Evolutionary conservation across 345 rosid genomes (phyloP).

Genomic region (Boechera divaricarpa): DNA sequence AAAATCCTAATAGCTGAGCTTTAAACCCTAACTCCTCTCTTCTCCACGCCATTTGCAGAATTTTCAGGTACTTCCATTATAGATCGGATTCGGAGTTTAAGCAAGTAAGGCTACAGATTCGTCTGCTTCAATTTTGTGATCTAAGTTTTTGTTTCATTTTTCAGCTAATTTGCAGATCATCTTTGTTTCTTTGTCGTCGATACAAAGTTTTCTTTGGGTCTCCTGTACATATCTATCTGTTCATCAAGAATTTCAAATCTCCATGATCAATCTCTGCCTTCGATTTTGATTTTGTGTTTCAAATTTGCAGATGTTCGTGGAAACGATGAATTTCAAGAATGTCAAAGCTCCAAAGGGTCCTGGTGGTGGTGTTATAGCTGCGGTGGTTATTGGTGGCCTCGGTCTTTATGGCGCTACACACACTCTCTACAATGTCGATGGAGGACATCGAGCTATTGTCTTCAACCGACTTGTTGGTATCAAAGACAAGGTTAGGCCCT

Average conservation of each 20-base stretch:
- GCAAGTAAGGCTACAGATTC: background rate
- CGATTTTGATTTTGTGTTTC: background rate
- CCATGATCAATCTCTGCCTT: background rate
- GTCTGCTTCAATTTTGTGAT: background rate
- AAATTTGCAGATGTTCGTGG: background rate
- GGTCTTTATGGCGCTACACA: slow-evolving; percentile 60
- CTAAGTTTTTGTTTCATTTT: background rate
- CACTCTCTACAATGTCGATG: slow-evolving; percentile 41
- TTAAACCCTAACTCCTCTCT: slow-evolving; percentile 33
- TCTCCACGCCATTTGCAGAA: background rate
- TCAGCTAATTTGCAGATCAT: background rate
- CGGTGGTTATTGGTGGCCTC: slow-evolving; percentile 67
- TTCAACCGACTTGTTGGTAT: slow-evolving; percentile 37
- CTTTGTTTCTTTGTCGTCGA: background rate
- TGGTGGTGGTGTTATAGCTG: slow-evolving; percentile 60
- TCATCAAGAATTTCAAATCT: background rate
- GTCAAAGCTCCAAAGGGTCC: slow-evolving; percentile 80
- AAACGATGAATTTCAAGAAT: slow-evolving; percentile 55
- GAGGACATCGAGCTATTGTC: slow-evolving; percentile 41
- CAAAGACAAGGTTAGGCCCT: slow-evolving; percentile 40
- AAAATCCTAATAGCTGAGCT: background rate
- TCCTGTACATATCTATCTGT: background rate
- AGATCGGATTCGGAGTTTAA: background rate
- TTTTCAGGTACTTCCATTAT: background rate
- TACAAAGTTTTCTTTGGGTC: background rate